phyloP scores from a whole-genome alignment of 2,329 filamentous ascomycete genomes.

The Monilinia aucupariae region DNA sequence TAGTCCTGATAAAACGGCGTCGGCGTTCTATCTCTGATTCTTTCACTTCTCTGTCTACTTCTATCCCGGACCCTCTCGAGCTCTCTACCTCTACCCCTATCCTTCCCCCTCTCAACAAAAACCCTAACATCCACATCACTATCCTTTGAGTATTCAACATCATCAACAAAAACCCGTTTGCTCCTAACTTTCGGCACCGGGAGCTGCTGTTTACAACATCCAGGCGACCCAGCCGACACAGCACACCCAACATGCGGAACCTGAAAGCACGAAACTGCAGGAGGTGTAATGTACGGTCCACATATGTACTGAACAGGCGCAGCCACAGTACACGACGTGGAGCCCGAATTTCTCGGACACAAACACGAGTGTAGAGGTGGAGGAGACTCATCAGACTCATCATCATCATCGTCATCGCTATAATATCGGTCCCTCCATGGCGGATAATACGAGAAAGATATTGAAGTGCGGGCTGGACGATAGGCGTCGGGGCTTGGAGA shows the following conservation, averaged over 20 bases:
- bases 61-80: neutral
- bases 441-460: too few relatives aligned
- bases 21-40: conserved; percentile 46
- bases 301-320: neutral
- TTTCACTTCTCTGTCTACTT: conserved; percentile 43
- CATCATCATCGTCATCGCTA: neutral
- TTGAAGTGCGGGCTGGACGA: neutral
- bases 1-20: conserved; percentile 50
- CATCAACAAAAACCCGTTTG: neutral
- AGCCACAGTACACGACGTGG: neutral
- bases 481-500: neutral
- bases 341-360: neutral
- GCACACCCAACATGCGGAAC: too few relatives aligned
- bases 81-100: neutral
- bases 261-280: too few relatives aligned
- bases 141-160: neutral
- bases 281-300: neutral
- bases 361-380: neutral
- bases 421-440: neutral
- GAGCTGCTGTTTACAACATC: neutral
- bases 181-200: neutral
- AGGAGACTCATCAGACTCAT: neutral
- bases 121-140: too few relatives aligned
- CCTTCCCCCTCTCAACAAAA: neutral
- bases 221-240: neutral